Evolutionary conservation across 1,139 yeast species (phyloP).

Genomic region (Yamadazyma atlantica): DNA sequence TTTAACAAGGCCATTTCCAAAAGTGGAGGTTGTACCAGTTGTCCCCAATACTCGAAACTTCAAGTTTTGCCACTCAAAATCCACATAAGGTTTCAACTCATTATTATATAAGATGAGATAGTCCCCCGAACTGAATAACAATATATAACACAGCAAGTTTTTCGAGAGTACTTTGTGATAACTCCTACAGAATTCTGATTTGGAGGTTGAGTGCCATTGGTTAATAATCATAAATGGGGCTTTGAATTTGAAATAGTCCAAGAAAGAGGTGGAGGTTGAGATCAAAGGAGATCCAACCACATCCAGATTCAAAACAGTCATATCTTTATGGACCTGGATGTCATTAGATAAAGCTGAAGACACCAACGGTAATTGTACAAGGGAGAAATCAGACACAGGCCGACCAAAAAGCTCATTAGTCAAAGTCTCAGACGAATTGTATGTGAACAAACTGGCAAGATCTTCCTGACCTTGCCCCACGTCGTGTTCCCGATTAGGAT

Average conservation of each 20-base stretch:
- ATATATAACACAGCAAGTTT: constrained; percentile 35
- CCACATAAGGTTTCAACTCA: constrained; percentile 36
- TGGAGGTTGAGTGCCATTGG: constrained; percentile 15
- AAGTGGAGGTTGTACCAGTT: constrained; percentile 40
- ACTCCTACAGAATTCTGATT: constrained; percentile 28
- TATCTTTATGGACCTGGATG: constrained; percentile 21
- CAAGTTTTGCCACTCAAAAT: constrained; percentile 27
- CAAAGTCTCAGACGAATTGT: constrained; percentile 30
- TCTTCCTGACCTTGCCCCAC: too few species aligned
- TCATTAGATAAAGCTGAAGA: constrained; percentile 32
- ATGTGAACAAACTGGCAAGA: constrained; percentile 20
- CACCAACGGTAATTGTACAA: constrained; percentile 29
- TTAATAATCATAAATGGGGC: constrained; percentile 35
- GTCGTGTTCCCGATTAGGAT: not conserved
- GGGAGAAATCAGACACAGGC: constrained; percentile 18
- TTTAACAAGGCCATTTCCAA: constrained; percentile 34
- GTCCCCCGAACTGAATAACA: constrained; percentile 22
- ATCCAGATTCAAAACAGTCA: constrained; percentile 6
- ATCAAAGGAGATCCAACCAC: constrained; percentile 28
- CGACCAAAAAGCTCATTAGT: constrained; percentile 25
- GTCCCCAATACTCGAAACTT: constrained; percentile 36
- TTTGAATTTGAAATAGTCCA: constrained; percentile 31
- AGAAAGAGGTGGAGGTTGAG: constrained; percentile 26
- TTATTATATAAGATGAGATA: constrained; percentile 31
- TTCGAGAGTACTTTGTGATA: constrained; percentile 33